Evolutionary conservation across 257 asterid species (phyloP), one percentile per base, ranked within the genome.

Genomic region (Penstemon eatonii): DNA sequence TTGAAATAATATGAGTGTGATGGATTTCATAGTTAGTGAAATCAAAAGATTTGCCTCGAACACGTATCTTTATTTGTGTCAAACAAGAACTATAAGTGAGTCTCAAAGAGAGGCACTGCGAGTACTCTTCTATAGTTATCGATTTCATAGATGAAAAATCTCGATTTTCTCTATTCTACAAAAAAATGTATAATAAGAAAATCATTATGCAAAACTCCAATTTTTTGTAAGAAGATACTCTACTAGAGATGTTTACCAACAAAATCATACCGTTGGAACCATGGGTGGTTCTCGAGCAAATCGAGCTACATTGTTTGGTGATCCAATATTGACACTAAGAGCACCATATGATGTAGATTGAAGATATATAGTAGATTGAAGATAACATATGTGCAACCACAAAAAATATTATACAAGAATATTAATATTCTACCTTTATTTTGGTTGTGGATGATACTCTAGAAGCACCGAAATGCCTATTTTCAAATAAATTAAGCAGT

Each of bases 81-180:
- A 68, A 47, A 25, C 33, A 0, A 1, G 33, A 25, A 58, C 25
- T 75, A 70, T 86, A 87, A 5, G 87, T 79, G 63, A 86, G 84
- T 76, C 82, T 83, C 81, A 81, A 53, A 13, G 87, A 73, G 56
- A 81, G 86, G 73, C 91, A 86, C 56, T 86, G 87, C 63, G 85
- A 65, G 43, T 89, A 50, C 65, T 86, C 91, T 54, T 86, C 89
- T 25, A 75, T 75, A 61, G 70, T 71, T 72, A 82, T 83, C 59
- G 82, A 84, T 75, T 83, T 86, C 19, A 59, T 68, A 66, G 79
- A 89, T 56, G 40, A 81, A 80, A 85, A 63, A 63, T 70, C 80
- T 42, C 87, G 79, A 70, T 61, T 77, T 63, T 85, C 87, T 3
- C 82, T 85, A 75, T 77, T 83, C 91, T 83, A 71, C 73, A 78